Base-by-base conservation (phyloP, 1,139 yeast species). In the Blastobotrys elegans region DNA sequence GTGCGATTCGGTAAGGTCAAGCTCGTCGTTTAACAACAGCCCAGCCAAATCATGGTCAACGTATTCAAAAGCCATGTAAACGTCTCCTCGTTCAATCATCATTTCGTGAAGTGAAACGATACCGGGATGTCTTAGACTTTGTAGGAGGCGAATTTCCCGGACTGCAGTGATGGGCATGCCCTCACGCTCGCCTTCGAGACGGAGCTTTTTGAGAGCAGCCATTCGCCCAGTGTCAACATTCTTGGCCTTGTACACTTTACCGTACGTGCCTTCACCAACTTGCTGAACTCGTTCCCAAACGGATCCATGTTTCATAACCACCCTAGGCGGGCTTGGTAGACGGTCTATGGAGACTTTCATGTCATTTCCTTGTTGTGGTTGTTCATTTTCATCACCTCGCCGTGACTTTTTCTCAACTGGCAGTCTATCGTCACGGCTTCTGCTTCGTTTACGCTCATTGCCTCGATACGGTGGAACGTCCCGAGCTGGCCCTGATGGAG, bases 161-260 rank as follows among this genome's bases (percentile, higher is more conserved):
- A 90, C 80, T 0, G 97, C 96, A 0, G 98, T 92, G 20, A 92
- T 86, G 1, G 98, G 98, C 66, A 92, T 88, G 0, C 97, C 97
- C 62, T 92, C 98, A 44, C 89, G 73, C 64, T 92, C 97, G 7
- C 81, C 70, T 62, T 92, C 97, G 62, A 92, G 73, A 51, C 97
- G 69, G 42, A 92, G 72, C 57, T 83, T 77, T 62, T 92, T 92
- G 60, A 92, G 71, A 1, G 98, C 98, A 22, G 89, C 95, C 57
- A 74, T 70, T 51, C 78, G 81, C 4, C 76, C 74, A 0, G 96
- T 87, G n/a, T 78, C 71, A 14, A 69, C 67, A 61, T 88, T 85
- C 46, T 71, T 70, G 0, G 95, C 94, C 68, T 87, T 84, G 69
- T 80, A 84, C 8, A 85, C 95, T 47, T 82, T 76, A 11, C 94